Conservation (phyloP, 768 basidiomycete genomes). For the Lactifluus rugatus region DNA sequence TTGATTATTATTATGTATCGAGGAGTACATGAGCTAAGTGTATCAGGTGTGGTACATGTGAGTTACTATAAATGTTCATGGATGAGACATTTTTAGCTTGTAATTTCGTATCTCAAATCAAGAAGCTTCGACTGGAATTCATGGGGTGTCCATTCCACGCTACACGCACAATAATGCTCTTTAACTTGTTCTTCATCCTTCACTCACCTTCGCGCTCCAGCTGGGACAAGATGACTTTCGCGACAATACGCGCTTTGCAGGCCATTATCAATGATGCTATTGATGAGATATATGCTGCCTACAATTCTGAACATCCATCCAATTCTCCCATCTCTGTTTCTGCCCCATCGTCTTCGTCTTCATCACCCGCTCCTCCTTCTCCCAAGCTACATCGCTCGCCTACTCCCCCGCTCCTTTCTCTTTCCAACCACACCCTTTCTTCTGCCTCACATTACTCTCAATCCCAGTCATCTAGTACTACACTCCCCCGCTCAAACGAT, state of each 20-base stretch:
- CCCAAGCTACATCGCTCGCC: conserved; percentile 12
- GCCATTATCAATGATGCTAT: conserved; percentile 19
- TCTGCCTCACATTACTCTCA: conserved; percentile 17
- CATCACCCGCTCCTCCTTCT: neutral
- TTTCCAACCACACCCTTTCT: conserved; percentile 9
- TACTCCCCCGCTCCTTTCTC: conserved; percentile 16
- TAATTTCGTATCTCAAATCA: neutral
- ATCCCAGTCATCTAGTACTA: conserved; percentile 3
- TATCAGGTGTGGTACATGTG: neutral
- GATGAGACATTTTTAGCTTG: neutral
- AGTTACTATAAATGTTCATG: neutral
- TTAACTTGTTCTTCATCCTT: neutral
- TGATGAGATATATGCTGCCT: conserved; percentile 19
- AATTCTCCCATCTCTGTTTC: neutral
- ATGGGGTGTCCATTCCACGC: neutral
- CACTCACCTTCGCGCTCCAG: neutral
- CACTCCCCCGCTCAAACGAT: neutral
- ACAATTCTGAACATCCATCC: neutral
- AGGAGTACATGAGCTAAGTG: neutral
- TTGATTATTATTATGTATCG: neutral
- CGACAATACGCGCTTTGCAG: conserved; percentile 18
- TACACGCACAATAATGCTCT: neutral
- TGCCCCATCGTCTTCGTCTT: neutral
- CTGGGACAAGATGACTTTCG: conserved; percentile 16
- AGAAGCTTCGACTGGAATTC: conserved; percentile 4